Conservation (phyloP, 495 filamentous ascomycete species). For the Penicillium diatomitis region DNA sequence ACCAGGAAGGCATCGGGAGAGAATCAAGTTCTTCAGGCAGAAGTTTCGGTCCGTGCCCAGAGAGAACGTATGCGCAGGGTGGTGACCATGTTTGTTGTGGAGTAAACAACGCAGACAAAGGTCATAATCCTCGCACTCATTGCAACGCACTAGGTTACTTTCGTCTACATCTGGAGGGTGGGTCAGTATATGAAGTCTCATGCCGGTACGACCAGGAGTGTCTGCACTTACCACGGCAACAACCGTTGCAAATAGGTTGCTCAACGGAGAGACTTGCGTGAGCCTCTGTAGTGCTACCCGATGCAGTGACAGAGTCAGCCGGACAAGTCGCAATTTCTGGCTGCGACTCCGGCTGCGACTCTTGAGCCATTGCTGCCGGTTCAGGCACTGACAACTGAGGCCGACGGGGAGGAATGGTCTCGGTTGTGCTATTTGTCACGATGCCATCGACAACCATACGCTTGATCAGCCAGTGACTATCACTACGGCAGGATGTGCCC, state of each 20-base stretch:
- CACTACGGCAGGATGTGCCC: slow-evolving; percentile 65
- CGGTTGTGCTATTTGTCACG: slow-evolving; percentile 76
- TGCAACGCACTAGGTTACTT: slow-evolving; percentile 75
- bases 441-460: slow-evolving; percentile 67
- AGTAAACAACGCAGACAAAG: slow-evolving; percentile 78
- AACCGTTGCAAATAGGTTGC: slow-evolving; percentile 86
- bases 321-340: slow-evolving; percentile 1
- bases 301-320: not conserved
- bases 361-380: not conserved
- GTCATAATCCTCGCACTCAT: slow-evolving; percentile 79
- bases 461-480: slow-evolving; percentile 90
- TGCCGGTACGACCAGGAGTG: too few species aligned
- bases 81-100: slow-evolving; percentile 75
- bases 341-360: slow-evolving; percentile 5
- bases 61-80: slow-evolving; percentile 76
- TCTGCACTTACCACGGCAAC: slow-evolving; percentile 56
- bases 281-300: too few species aligned
- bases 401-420: slow-evolving; percentile 59
- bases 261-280: slow-evolving; percentile 10
- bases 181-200: too few species aligned
- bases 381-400: slow-evolving; percentile 2
- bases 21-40: slow-evolving; percentile 34
- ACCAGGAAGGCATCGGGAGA: slow-evolving; percentile 64
- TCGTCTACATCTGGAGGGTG: slow-evolving; percentile 54
- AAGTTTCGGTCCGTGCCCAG: slow-evolving; percentile 28